Evolutionary conservation across 192 early-diverging fungal species (phyloP).

Genomic region (Dissophora globulifera): DNA sequence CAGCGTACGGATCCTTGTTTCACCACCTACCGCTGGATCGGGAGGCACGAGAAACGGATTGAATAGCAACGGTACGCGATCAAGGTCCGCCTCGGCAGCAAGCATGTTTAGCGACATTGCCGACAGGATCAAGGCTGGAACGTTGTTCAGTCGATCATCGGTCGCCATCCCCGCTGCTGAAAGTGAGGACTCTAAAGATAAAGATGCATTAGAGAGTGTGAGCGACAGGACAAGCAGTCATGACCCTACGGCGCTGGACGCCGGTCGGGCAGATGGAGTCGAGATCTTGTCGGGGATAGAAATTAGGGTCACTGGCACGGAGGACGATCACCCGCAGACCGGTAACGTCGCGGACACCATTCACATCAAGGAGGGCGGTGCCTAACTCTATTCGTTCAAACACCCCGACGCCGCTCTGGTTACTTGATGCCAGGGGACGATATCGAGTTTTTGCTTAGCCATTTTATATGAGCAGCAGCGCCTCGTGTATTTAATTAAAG

Average conservation of each 20-base stretch:
- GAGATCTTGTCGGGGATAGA: conserved; percentile 16
- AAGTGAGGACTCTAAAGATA: background rate
- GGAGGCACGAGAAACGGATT: background rate
- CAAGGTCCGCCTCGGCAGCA: conserved; percentile 32
- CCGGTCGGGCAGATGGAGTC: too few relatives aligned
- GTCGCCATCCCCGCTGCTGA: background rate
- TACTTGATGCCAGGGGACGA: too few relatives aligned
- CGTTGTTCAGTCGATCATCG: conserved; percentile 22
- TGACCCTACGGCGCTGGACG: background rate
- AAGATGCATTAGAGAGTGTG: too few relatives aligned
- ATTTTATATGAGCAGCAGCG: too few relatives aligned
- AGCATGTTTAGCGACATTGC: conserved; percentile 46
- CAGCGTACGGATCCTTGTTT: background rate
- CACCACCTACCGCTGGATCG: conserved; percentile 1
- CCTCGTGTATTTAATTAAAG: too few relatives aligned
- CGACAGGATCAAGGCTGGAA: conserved; percentile 37
- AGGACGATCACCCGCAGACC: conserved; percentile 36
- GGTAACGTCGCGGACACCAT: background rate
- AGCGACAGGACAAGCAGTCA: background rate
- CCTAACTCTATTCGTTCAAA: too few relatives aligned
- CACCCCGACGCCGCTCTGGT: too few relatives aligned
- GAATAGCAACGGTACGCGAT: conserved; percentile 8
- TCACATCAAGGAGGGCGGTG: too few relatives aligned
- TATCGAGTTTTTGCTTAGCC: too few relatives aligned
- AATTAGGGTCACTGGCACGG: conserved; percentile 23